Evolutionary conservation across 2,329 filamentous ascomycete species (phyloP), one percentile per base, ranked within the genome.

Genomic region (Phyllosticta citriasiana): DNA sequence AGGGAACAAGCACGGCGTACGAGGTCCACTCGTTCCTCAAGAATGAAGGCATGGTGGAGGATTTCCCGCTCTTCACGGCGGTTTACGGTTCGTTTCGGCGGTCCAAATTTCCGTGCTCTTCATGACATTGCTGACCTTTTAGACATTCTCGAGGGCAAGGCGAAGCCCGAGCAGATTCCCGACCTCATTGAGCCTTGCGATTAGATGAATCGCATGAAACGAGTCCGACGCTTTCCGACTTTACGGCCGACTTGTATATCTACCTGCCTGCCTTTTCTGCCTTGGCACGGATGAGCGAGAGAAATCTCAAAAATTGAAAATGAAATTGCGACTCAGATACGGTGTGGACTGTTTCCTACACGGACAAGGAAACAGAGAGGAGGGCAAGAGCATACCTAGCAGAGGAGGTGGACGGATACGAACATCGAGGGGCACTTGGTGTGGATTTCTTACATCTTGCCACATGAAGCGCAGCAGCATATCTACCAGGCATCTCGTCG

Each of bases 21-120:
- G 94, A 99, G 74, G 92, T 99, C 52, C 89, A 96, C 77, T 85
- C 82, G 57, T 97, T 97, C 76, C 76, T 99, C 70, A 89, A 88
- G 78, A 84, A 84, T 57, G 82, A 88, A 66, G 88, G 88, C 0
- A 77, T 87, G 65, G 91, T 95, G 76, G 79, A 84, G 33, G 88
- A 96, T 57, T 99, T 96, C 73, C 94, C 94, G 22, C 79, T 99
- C 5, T 95, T 99, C 73, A 97, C 91, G 8, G 90, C 91, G 0
- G 92, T 97, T 57, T 86, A 90, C 70, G 78, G 79, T 80, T 71
- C 74, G 78, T 67, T 35, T 53, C 50, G 9, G 3, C 65, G 40
- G 52, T 22, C 19, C 19, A 22, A 22, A 33, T 59, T 30, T 19
- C 57, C 26, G 30, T 14, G 55, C 24, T 40, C 30, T 55, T 54